Conservation (phyloP, 2,329 filamentous ascomycete species). For the Cladorrhinum sp. region DNA sequence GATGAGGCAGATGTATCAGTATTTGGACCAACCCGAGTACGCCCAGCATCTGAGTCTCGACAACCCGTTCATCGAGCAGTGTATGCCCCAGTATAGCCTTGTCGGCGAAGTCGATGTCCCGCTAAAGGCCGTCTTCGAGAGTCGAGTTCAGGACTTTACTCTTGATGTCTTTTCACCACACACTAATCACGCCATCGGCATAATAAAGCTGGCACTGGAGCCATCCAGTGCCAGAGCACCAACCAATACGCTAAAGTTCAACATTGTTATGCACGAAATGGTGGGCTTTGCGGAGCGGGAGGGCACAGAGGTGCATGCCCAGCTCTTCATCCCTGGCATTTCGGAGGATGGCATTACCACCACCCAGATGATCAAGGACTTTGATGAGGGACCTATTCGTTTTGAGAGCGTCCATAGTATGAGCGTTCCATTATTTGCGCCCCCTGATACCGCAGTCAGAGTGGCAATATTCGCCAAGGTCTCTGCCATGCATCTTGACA, state of each 20-base stretch:
- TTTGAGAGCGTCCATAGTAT: constrained; percentile 99
- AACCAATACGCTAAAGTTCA: constrained; percentile 92
- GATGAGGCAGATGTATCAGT: constrained; percentile 97
- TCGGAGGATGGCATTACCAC: constrained; percentile 91
- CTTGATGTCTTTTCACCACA: constrained; percentile 91
- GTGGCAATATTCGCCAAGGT: constrained; percentile 91
- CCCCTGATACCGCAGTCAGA: constrained; percentile 71
- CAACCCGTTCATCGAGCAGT: constrained; percentile 88
- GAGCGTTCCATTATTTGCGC: constrained; percentile 80
- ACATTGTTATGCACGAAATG: constrained; percentile 96
- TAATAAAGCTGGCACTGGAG: constrained; percentile 85
- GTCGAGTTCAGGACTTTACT: constrained; percentile 87
- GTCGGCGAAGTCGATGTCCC: constrained; percentile 93
- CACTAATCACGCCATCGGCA: constrained; percentile 84
- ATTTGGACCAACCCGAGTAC: constrained; percentile 92
- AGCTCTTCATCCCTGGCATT: constrained; percentile 90
- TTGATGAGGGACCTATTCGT: constrained; percentile 86
- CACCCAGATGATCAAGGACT: constrained; percentile 89
- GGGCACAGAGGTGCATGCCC: constrained; percentile 91
- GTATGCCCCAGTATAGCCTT: constrained; percentile 88
- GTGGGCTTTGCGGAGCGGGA: constrained; percentile 93
- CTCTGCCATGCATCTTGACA: constrained; percentile 91
- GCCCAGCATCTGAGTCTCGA: constrained; percentile 88
- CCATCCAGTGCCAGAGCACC: constrained; percentile 91
- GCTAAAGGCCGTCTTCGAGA: constrained; percentile 88